phyloP scores from a whole-genome alignment of 2,329 filamentous ascomycete species.

The Cladosporium sp. region DNA sequence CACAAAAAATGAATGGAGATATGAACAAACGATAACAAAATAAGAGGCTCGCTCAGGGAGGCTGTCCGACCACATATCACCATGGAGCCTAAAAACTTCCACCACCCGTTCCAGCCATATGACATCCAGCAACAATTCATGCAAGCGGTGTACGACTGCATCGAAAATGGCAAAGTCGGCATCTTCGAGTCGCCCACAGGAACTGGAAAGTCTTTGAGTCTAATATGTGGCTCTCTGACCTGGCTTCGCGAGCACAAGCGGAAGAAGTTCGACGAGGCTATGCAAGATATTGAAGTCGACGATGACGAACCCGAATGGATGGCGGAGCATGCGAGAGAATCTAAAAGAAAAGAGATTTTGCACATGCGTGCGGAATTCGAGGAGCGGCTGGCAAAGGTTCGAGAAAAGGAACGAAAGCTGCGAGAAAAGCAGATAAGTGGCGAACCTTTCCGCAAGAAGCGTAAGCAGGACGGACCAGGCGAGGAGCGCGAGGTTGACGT shows the following conservation, averaged over 20 bases:
- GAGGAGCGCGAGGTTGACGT: conserved; percentile 43
- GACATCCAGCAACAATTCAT: conserved; percentile 87
- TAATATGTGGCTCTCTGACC: conserved; percentile 85
- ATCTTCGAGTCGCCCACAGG: conserved; percentile 95
- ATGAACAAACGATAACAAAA: neutral
- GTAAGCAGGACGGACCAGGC: conserved; percentile 35
- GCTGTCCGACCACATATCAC: neutral
- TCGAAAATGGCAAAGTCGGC: conserved; percentile 77
- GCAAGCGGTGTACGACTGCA: conserved; percentile 75
- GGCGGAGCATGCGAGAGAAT: conserved; percentile 70
- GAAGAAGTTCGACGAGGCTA: conserved; percentile 56
- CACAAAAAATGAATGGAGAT: neutral
- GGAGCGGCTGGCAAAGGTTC: conserved; percentile 65
- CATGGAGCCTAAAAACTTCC: conserved; percentile 60
- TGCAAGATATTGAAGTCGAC: conserved; percentile 50
- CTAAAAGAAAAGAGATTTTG: conserved; percentile 67
- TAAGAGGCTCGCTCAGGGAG: neutral
- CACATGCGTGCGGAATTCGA: conserved; percentile 73
- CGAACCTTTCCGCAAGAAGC: conserved; percentile 48
- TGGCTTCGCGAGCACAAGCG: conserved; percentile 87
- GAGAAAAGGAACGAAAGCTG: conserved; percentile 62
- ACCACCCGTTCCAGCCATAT: conserved; percentile 87
- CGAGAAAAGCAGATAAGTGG: conserved; percentile 41
- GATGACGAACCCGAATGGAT: conserved; percentile 84
- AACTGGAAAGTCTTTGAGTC: conserved; percentile 80